Conservation (phyloP, 2,329 filamentous ascomycete genomes). For the Pseudopithomyces chartarum region DNA sequence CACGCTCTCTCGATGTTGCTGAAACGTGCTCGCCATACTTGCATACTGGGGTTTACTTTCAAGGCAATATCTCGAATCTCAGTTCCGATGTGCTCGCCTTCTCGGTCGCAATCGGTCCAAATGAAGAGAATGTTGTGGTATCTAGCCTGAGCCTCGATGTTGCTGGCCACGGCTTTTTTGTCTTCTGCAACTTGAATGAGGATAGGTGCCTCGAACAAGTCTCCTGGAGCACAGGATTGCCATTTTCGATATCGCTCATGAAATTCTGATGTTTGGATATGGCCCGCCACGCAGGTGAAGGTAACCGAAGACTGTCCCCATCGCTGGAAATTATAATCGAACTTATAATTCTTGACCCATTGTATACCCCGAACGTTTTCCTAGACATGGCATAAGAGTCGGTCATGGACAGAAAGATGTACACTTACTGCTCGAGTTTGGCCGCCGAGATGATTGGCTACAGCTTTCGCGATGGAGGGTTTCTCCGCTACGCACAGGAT, state of each 20-base stretch:
- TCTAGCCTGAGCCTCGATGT: conserved; percentile 80
- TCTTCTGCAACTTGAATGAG: conserved; percentile 71
- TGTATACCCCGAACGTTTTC: conserved; percentile 68
- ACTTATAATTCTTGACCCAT: conserved; percentile 94
- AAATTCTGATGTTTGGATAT: conserved; percentile 84
- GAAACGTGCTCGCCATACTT: conserved; percentile 86
- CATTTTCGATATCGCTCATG: conserved; percentile 75
- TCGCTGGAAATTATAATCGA: conserved; percentile 83
- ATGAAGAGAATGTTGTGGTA: conserved; percentile 81
- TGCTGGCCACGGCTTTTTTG: conserved; percentile 79
- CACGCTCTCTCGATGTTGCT: conserved; percentile 94
- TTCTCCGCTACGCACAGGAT: conserved; percentile 84
- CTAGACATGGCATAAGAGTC: conserved; percentile 50
- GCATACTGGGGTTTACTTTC: conserved; percentile 72
- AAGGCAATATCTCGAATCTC: conserved; percentile 85
- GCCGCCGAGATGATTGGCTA: conserved; percentile 86
- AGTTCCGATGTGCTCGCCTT: conserved; percentile 93
- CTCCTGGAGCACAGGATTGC: conserved; percentile 77
- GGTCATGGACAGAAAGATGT: not conserved
- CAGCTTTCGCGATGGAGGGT: conserved; percentile 93
- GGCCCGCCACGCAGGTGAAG: conserved; percentile 92
- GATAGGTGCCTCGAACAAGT: conserved; percentile 82
- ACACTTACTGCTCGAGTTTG: conserved; percentile 69
- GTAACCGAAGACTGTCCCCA: conserved; percentile 86
- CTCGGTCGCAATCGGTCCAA: conserved; percentile 98